phyloP scores from a whole-genome alignment of 2,329 filamentous ascomycete species.

The Aureobasidium lini region DNA sequence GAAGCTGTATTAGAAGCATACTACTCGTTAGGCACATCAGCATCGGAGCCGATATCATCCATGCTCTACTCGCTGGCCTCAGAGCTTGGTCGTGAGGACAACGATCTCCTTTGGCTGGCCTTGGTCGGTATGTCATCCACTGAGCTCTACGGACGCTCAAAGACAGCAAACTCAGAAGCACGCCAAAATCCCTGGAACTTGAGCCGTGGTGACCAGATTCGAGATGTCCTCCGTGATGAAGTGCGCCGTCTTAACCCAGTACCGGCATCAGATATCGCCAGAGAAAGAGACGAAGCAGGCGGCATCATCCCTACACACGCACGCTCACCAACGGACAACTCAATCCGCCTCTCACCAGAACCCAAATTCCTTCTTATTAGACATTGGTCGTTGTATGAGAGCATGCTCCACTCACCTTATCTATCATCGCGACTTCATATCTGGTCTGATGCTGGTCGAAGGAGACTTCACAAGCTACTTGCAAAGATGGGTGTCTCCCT shows the following conservation, averaged over 20 bases:
- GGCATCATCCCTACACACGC: constrained; percentile 88
- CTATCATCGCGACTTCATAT: constrained; percentile 86
- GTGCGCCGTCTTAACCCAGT: constrained; percentile 87
- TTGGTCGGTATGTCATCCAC: constrained; percentile 94
- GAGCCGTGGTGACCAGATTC: constrained; percentile 70
- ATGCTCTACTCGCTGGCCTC: constrained; percentile 92
- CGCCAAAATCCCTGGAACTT: constrained; percentile 9
- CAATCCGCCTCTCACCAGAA: constrained; percentile 87
- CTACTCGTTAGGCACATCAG: constrained; percentile 80
- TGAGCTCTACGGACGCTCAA: constrained; percentile 66
- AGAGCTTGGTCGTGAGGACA: constrained; percentile 91
- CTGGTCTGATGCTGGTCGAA: constrained; percentile 84
- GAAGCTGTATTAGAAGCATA: constrained; percentile 71
- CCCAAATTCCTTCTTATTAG: constrained; percentile 86
- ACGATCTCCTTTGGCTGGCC: constrained; percentile 88
- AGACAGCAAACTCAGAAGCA: constrained; percentile 50
- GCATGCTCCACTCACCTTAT: constrained; percentile 96
- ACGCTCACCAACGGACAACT: constrained; percentile 79
- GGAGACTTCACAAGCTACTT: constrained; percentile 83
- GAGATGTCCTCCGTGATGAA: constrained; percentile 83
- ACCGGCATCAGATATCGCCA: constrained; percentile 47
- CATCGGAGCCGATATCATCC: constrained; percentile 89
- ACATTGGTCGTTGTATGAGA: constrained; percentile 97
- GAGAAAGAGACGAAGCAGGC: constrained; percentile 58
- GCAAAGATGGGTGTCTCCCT: constrained; percentile 98